phyloP scores from a whole-genome alignment of 2,329 filamentous ascomycete species.

The Thielaviopsis euricoi region DNA sequence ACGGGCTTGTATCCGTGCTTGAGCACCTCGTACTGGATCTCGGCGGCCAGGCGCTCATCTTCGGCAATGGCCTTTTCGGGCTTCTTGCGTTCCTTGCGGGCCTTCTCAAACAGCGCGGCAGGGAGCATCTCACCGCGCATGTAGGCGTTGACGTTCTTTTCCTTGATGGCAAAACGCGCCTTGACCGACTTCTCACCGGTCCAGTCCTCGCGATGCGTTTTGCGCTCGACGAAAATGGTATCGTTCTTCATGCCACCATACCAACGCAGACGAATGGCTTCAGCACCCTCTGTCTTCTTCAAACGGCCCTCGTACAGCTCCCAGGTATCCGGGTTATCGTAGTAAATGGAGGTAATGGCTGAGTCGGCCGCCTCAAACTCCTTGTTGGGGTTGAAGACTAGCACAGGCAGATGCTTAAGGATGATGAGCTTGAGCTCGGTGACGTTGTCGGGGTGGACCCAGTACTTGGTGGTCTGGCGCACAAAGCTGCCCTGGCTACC shows the following conservation, averaged over 20 bases:
- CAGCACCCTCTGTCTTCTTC: constrained; percentile 95
- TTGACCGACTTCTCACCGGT: constrained; percentile 98
- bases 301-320: constrained; percentile 85
- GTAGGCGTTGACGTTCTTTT: constrained; percentile 93
- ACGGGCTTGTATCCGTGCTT: constrained; percentile 78
- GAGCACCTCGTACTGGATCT: constrained; percentile 86
- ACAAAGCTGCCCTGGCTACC: constrained; percentile 91
- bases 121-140: constrained; percentile 72
- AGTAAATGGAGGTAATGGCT: constrained; percentile 97
- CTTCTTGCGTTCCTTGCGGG: constrained; percentile 88
- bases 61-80: constrained; percentile 79
- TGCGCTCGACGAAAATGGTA: constrained; percentile 91
- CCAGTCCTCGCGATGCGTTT: constrained; percentile 98
- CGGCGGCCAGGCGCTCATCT: constrained; percentile 73
- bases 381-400: constrained; percentile 95
- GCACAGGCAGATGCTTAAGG: constrained; percentile 86
- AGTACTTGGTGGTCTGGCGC: constrained; percentile 96
- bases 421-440: constrained; percentile 97
- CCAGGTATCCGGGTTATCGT: constrained; percentile 87
- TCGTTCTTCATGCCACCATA: constrained; percentile 94
- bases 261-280: constrained; percentile 91
- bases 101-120: constrained; percentile 86
- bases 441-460: constrained; percentile 97
- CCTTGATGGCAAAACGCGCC: constrained; percentile 84
- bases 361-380: constrained; percentile 83